phyloP scores from a whole-genome alignment of 75 land plant species.

The Chamaecyparis obtusa region DNA sequence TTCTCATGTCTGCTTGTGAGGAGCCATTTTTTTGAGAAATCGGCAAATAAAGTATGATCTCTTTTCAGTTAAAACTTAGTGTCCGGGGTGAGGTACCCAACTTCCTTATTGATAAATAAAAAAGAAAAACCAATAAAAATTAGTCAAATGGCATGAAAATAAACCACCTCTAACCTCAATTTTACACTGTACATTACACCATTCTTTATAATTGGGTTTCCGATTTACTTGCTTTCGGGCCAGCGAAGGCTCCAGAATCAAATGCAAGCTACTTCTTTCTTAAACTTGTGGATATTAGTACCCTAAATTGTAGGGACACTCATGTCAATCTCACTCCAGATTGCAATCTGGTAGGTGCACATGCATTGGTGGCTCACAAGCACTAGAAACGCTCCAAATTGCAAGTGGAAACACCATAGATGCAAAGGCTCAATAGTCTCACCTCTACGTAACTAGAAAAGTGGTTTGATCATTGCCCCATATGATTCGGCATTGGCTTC shows the following conservation, averaged over 20 bases:
- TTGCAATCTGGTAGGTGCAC: too few species aligned
- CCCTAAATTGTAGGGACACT: background rate
- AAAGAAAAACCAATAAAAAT: too few species aligned
- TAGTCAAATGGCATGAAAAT: background rate
- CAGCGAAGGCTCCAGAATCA: background rate
- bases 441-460: background rate
- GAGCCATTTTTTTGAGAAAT: too few species aligned
- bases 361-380: too few species aligned
- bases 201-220: background rate
- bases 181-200: background rate
- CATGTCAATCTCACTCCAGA: too few species aligned
- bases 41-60: too few species aligned
- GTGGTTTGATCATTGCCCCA: background rate
- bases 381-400: background rate
- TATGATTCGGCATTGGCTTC: background rate
- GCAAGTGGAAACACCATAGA: background rate
- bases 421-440: background rate
- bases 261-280: background rate
- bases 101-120: too few species aligned
- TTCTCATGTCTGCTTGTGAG: too few species aligned
- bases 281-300: background rate
- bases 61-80: too few species aligned
- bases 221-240: background rate
- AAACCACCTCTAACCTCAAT: too few species aligned
- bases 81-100: too few species aligned